Evolutionary conservation across 176 grass and related monocot genomes (phyloP), one percentile per base, ranked within the genome.

Genomic region (Triticum monococcum): DNA sequence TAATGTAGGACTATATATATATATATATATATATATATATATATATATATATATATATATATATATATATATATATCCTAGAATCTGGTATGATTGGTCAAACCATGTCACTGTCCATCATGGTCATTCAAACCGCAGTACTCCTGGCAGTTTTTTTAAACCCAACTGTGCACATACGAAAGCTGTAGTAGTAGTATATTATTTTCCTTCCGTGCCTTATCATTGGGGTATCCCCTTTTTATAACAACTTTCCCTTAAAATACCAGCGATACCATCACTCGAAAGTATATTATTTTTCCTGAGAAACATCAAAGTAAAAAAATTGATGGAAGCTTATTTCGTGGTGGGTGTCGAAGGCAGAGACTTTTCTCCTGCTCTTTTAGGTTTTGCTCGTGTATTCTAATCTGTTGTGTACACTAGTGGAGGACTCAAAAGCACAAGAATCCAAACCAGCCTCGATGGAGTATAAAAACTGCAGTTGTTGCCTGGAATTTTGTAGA

Each of bases 381-480:
- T 0, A 33, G 6, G 17, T 35, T 50, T 16, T 35, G 5, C 8
- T 28, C 13, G 46, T 50, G 16, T 16, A 16, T 16, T 50, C 46
- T 50, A 50, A 50, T 52, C 48, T 54, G 16, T 4, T 37, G 68
- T 38, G 68, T 20, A 60, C 14, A 46, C 14, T 7, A 8, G 22
- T 50, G 16, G 13, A 38, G 18, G 28, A 48, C 18, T 45, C 35
- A 26, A 65, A 85, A 85, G 84, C 64, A 5, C 32, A 60, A 70
- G 40, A 86, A 31, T 61, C 84, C 76, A 86, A 79, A 68, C 50
- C 26, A 41, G 14, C 75, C 24, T 54, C 50, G 16, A 54, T 57
- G 11, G 28, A 67, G 36, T 77, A 54, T 26, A 54, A 67, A 30
- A 67, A 52, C 1, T 26, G 18, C 12, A 4, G 61, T 28, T 8